Conservation (phyloP, 2,329 filamentous ascomycete species). For the Aspergillus sp. region DNA sequence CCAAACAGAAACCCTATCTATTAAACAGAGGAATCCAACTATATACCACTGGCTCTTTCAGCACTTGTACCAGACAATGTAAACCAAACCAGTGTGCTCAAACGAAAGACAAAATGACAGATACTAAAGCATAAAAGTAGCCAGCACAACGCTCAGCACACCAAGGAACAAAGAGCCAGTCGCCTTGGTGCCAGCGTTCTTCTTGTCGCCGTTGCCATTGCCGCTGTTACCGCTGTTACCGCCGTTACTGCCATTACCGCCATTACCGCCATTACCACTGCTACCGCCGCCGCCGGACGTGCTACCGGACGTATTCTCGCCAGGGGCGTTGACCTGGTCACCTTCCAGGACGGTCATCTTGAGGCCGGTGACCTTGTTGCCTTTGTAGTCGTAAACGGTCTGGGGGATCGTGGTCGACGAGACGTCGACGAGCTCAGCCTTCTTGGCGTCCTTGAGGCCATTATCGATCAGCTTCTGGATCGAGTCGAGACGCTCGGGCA, state of each 20-base stretch:
- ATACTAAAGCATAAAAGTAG: constrained; percentile 18
- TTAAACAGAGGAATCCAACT: too few relatives aligned
- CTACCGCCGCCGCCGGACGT: constrained; percentile 14
- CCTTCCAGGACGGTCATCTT: constrained; percentile 46
- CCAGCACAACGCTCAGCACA: constrained; percentile 17
- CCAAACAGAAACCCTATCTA: too few relatives aligned
- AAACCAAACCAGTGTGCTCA: too few relatives aligned
- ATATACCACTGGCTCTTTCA: too few relatives aligned
- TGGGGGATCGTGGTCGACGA: constrained; percentile 47
- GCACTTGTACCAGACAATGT: too few relatives aligned
- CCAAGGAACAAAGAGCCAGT: constrained; percentile 12
- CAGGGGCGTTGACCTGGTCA: constrained; percentile 49
- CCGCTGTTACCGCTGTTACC: background rate
- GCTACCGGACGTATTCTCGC: constrained; percentile 27
- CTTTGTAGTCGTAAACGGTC: constrained; percentile 48
- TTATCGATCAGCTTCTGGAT: constrained; percentile 64
- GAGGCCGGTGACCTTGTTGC: constrained; percentile 53
- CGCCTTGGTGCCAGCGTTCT: background rate
- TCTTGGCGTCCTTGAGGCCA: constrained; percentile 57
- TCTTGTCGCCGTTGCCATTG: background rate
- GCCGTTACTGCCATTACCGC: background rate
- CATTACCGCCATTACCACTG: background rate
- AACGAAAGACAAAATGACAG: constrained; percentile 11
- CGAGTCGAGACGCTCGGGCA: constrained; percentile 60
- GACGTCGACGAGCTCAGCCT: constrained; percentile 55